Conservation (phyloP, 2,329 filamentous ascomycete genomes). For the Pseudomassariella vexata region DNA sequence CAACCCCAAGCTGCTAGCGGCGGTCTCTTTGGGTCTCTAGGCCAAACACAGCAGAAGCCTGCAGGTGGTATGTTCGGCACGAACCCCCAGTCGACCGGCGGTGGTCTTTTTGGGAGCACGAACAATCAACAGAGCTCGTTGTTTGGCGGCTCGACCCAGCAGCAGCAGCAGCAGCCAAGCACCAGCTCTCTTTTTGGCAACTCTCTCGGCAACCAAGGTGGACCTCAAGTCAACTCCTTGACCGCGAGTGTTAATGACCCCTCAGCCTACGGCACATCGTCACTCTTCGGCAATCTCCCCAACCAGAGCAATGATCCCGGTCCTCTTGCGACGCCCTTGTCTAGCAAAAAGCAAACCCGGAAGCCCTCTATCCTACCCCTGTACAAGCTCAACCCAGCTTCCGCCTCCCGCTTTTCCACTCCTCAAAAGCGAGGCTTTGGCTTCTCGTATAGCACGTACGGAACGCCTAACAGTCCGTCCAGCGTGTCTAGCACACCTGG, state of each 20-base stretch:
- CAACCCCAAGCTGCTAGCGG: constrained; percentile 28
- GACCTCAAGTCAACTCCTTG: constrained; percentile 61
- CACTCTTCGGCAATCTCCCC: constrained; percentile 72
- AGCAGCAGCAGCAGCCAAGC: constrained; percentile 40
- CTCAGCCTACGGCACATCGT: constrained; percentile 86
- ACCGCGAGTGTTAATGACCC: constrained; percentile 75
- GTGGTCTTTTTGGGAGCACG: constrained; percentile 49
- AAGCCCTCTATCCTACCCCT: constrained; percentile 77
- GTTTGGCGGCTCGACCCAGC: constrained; percentile 41
- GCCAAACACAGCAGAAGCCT: constrained; percentile 49
- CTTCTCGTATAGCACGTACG: constrained; percentile 89
- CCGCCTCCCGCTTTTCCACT: constrained; percentile 72
- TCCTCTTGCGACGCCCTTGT: constrained; percentile 85
- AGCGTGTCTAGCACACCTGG: constrained; percentile 66
- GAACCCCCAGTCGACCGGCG: constrained; percentile 34
- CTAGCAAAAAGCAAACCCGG: constrained; percentile 67
- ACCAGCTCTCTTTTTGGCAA: constrained; percentile 54
- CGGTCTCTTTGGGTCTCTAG: constrained; percentile 44
- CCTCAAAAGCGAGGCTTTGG: constrained; percentile 85
- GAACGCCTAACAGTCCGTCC: constrained; percentile 68
- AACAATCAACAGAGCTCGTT: constrained; percentile 39
- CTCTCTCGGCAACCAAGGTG: constrained; percentile 40
- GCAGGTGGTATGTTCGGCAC: constrained; percentile 44
- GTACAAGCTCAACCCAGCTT: constrained; percentile 79
- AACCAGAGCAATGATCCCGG: constrained; percentile 61